A percentile compares a stretch with the other conserved stretches of the same genome.
Conservation (phyloP, 1,139 yeast species). For the Chernovozyma sophiae-reginae region DNA sequence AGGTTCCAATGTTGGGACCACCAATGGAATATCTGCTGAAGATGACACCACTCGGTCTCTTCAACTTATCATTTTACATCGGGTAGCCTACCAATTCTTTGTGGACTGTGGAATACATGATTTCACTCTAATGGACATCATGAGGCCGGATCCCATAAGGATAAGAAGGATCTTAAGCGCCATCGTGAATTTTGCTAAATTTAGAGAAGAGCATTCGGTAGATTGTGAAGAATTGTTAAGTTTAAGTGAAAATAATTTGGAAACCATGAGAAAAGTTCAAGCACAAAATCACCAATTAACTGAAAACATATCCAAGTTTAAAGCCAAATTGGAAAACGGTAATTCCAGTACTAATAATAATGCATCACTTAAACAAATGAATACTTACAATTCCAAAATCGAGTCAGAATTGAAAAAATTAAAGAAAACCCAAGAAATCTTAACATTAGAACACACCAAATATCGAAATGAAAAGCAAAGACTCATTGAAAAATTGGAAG, state of each 20-base stretch:
- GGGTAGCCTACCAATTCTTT: conserved; percentile 59
- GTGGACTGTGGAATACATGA: conserved; percentile 75
- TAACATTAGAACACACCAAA: conserved; percentile 61
- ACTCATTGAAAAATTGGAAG: conserved; percentile 53
- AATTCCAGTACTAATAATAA: conserved; percentile 19
- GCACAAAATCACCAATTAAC: conserved; percentile 38
- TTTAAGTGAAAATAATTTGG: conserved; percentile 49
- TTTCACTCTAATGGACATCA: conserved; percentile 64
- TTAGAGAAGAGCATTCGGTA: conserved; percentile 70
- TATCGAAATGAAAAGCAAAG: conserved; percentile 62
- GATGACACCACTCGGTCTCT: conserved; percentile 33
- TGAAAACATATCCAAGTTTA: conserved; percentile 41
- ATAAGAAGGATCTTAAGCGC: conserved; percentile 71
- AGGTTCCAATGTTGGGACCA: background rate
- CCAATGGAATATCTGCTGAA: conserved; percentile 1
- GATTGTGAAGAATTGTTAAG: conserved; percentile 63
- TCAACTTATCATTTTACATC: conserved; percentile 50
- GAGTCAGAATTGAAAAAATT: conserved; percentile 62
- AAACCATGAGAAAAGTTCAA: conserved; percentile 26
- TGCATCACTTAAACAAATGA: conserved; percentile 43
- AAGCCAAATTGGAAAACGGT: conserved; percentile 17
- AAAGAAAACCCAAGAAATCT: conserved; percentile 59
- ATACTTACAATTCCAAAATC: conserved; percentile 52
- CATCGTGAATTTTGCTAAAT: conserved; percentile 79
- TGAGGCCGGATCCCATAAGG: conserved; percentile 63